Evolutionary conservation across 495 filamentous ascomycete species (phyloP).

Genomic region (Podospora appendiculata): DNA sequence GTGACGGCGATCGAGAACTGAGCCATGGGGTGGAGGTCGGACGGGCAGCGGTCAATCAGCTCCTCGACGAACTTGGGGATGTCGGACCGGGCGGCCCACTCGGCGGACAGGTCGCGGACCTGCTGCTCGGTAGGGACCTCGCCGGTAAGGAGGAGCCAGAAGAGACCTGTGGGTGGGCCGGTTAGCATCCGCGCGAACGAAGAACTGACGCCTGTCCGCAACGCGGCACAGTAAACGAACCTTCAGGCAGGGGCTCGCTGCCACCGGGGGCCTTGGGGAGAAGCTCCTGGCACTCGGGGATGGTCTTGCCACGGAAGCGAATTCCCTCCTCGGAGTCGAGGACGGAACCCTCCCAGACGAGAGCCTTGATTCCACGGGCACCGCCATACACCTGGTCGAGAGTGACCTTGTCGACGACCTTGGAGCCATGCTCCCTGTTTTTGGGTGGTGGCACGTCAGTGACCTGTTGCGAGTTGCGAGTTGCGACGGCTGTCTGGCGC

Average conservation of each 20-base stretch:
- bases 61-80: conserved; percentile 97
- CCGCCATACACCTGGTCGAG: conserved; percentile 99
- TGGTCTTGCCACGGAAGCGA: conserved; percentile 96
- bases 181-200: conserved; percentile 8
- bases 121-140: conserved; percentile 96
- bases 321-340: conserved; percentile 98
- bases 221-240: conserved; percentile 25
- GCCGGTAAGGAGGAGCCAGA: conserved; percentile 98
- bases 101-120: conserved; percentile 92
- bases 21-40: conserved; percentile 97
- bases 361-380: conserved; percentile 95
- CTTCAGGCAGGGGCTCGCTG: conserved; percentile 93
- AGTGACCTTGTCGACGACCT: conserved; percentile 94
- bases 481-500: background rate
- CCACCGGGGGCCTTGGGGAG: conserved; percentile 95
- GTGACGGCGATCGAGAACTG: conserved; percentile 98
- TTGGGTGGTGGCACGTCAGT: conserved; percentile 8
- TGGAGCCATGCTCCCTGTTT: conserved; percentile 80
- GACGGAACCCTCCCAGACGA: conserved; percentile 99
- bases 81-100: conserved; percentile 96
- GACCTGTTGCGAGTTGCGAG: background rate
- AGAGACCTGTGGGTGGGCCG: conserved; percentile 60
- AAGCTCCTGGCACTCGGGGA: conserved; percentile 94
- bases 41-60: conserved; percentile 98
- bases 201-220: too few relatives aligned